Evolutionary conservation across 1,139 yeast species (phyloP), one percentile per base, ranked within the genome.

Genomic region (Yamadazyma buinensis): DNA sequence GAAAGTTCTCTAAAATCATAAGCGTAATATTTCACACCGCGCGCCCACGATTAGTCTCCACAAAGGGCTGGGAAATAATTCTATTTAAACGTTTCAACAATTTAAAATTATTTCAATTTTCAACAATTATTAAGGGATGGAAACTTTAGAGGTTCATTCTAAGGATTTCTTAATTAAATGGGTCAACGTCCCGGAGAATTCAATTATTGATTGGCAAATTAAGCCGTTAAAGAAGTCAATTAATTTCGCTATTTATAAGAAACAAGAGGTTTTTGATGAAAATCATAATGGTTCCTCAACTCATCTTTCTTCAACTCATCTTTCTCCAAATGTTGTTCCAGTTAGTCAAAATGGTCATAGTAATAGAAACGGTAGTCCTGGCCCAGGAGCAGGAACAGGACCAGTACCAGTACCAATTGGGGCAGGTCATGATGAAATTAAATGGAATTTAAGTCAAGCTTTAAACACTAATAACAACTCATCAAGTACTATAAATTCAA

Each of bases 101-200:
- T 17, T n/a, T n/a, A n/a, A n/a, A n/a, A n/a, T n/a, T n/a, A n/a
- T n/a, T n/a, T n/a, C n/a, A n/a, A n/a, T n/a, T n/a, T n/a, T n/a
- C n/a, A n/a, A n/a, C n/a, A n/a, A n/a, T n/a, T n/a, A n/a, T n/a
- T n/a, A n/a, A n/a, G n/a, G 7, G 19, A 47, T 47, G 51, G 96
- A 88, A 57, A 80, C 90, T 2, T 72, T 92, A 38, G 97, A 90
- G 58, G 78, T 92, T 28, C 95, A 90, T 50, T 82, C 95, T 35
- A 84, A 86, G 55, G 84, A 92, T 40, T 90, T 85, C 52, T 75
- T 88, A 45, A 84, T 90, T 51, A 86, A 90, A 49, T 92, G 97
- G 97, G 79, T 88, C 40, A 75, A 80, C 43, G 86, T 83, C 7
- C 82, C 85, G 0, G 82, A 77, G 29, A 74, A 78, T 40, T 75